A percentile compares a stretch with the other conserved stretches of the same genome.
Conservation (phyloP, 768 basidiomycete species). For the Suillus decipiens region DNA sequence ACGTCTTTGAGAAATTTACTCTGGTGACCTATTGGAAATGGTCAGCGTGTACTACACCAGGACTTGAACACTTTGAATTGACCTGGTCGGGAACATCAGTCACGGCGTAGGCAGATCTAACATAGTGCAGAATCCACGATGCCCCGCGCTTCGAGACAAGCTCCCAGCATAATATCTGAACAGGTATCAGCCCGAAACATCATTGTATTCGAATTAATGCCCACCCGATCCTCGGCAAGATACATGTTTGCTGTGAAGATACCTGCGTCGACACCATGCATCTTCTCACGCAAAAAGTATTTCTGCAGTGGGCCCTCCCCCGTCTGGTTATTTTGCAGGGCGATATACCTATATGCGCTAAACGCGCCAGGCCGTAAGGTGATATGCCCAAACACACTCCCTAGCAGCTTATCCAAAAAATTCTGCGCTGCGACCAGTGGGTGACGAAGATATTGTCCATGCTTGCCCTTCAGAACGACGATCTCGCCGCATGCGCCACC, state of each 20-base stretch:
- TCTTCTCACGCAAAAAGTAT: slow-evolving; percentile 96
- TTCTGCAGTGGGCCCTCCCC: slow-evolving; percentile 92
- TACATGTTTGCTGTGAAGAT: slow-evolving; percentile 98
- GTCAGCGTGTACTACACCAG: slow-evolving; percentile 2
- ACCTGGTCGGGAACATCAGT: slow-evolving; percentile 94
- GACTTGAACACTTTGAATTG: slow-evolving; percentile 13
- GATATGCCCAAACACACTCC: slow-evolving; percentile 91
- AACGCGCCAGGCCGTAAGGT: slow-evolving; percentile 92
- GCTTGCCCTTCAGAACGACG: slow-evolving; percentile 87
- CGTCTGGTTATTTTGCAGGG: slow-evolving; percentile 78
- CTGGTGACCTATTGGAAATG: slow-evolving; percentile 60
- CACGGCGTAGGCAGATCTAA: slow-evolving; percentile 90
- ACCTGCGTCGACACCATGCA: slow-evolving; percentile 85
- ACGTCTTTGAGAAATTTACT: slow-evolving; percentile 91
- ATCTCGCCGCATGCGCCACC: slow-evolving; percentile 97
- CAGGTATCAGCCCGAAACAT: slow-evolving; percentile 16
- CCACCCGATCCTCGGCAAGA: slow-evolving; percentile 82
- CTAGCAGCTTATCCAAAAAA: slow-evolving; percentile 89
- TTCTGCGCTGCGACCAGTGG: slow-evolving; percentile 91
- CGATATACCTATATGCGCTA: slow-evolving; percentile 89
- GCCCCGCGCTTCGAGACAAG: slow-evolving; percentile 91
- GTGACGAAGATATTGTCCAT: slow-evolving; percentile 75
- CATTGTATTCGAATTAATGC: slow-evolving; percentile 20
- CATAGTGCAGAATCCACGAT: slow-evolving; percentile 93
- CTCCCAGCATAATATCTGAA: slow-evolving; percentile 93